These are phyloP conservation scores for Diaporthe capsici DNA, from an alignment of 2,329 filamentous ascomycete species.

Conservation along the genomic window DNA sequence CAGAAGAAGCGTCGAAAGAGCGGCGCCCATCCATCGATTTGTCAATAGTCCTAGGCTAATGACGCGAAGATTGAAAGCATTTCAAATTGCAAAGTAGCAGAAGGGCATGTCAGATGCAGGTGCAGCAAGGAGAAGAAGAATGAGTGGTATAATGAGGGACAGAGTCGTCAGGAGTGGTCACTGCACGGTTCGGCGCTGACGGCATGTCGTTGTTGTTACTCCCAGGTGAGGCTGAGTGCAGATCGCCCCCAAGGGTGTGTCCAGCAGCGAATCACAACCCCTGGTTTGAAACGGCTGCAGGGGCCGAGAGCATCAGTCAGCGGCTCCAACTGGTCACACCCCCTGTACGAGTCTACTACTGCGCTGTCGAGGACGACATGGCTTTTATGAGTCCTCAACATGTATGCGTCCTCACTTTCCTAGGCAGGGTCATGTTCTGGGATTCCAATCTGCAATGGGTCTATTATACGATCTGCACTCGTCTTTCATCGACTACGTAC, in stretches of 20 bases:
- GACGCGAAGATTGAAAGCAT: slow-evolving; percentile 13
- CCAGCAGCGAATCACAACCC: slow-evolving; percentile 28
- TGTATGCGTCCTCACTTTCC: background rate
- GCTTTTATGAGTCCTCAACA: background rate
- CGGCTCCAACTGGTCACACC: background rate
- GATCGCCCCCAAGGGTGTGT: slow-evolving; percentile 23
- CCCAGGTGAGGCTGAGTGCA: slow-evolving; percentile 34
- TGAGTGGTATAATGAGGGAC: background rate
- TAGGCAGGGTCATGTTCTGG: background rate
- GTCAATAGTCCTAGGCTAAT: slow-evolving; percentile 19
- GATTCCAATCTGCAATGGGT: background rate
- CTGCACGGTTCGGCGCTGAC: slow-evolving; percentile 10
- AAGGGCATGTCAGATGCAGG: slow-evolving; percentile 1
- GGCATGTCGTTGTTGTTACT: slow-evolving; percentile 32
- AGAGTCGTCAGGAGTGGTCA: background rate
- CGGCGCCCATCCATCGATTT: slow-evolving; percentile 42
- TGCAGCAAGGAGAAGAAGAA: background rate
- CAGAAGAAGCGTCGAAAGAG: slow-evolving; percentile 52
- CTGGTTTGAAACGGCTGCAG: slow-evolving; percentile 30
- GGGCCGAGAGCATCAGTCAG: slow-evolving; percentile 29
- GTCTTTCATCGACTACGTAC: background rate
- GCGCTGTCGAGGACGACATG: background rate
- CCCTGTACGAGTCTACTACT: background rate
- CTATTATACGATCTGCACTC: background rate
- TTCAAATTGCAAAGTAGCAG: slow-evolving; percentile 1